Evolutionary conservation across 2,329 filamentous ascomycete genomes (phyloP), one percentile per base, ranked within the genome.

Genomic region (Xylariaceae sp.): DNA sequence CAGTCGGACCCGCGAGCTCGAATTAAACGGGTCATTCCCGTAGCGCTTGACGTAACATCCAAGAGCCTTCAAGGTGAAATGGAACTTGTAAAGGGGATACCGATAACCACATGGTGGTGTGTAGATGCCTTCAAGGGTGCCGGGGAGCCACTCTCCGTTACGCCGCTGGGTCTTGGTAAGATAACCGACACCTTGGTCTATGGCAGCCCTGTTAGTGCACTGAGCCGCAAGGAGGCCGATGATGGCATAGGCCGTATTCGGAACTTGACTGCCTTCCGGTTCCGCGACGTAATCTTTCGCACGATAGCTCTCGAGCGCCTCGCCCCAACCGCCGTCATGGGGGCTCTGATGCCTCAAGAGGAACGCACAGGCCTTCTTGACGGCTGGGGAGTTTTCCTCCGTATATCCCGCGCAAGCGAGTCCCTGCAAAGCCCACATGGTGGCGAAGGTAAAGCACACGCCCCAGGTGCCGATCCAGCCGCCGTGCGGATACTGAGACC

Each of bases 21-120:
- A 26, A 6, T 20, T 21, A 21, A 20, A 4, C 11, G 6, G 18
- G 15, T 27, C 43, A 16, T 42, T 43, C 27, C 37, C 47, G 13
- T 50, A 43, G 10, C 47, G 47, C 30, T 30, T 27, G 4, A 30
- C 16, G 7, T 50, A 50, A 27, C 11, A 13, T 6, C 21, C 42
- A 26, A 52, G 33, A 3, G 42, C 49, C 33, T 37, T 39, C 33
- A 52, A 21, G 5, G 49, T 29, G 49, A 52, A 52, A 35, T 52
- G 49, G 16, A 52, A 52, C 42, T 52, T 52, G 26, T 52, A 52
- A 6, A 45, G 21, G 7, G 49, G 49, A 46, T 52, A 52, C 27
- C 49, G 32, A 24, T 45, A 45, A 24, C 42, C 49, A 30, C 49
- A 44, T 18, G 40, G 26, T 11, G 40, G 24, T 1, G 48, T 35